Evolutionary conservation across 2,329 filamentous ascomycete species (phyloP), one percentile per base, ranked within the genome.

Genomic region (Alternaria viburni): DNA sequence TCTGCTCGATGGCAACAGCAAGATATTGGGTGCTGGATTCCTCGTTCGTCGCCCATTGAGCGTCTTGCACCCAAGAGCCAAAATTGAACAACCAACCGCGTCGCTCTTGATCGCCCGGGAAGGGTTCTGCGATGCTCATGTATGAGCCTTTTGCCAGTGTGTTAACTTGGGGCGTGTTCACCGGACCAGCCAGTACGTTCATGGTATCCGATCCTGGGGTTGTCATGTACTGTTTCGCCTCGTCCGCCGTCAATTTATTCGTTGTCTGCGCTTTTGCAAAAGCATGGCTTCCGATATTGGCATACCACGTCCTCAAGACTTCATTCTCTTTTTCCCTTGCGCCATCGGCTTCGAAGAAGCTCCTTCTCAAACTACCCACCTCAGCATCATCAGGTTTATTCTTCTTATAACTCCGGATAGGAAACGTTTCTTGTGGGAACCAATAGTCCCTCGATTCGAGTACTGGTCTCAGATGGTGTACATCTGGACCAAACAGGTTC

Each of bases 61-160:
- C 68, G 32, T 84, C 85, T 65, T 86, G 83, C 9, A 89, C 75
- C 54, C 82, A 85, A 1, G 81, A 80, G 5, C 87, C 87, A 19
- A 88, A 61, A 69, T 88, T 87, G 49, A 90, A 69, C 3, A 89
- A 71, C 85, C 87, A 90, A 4, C 82, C 83, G 43, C 70, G 71
- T 59, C 80, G 75, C 36, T 67, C 77, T 41, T 67, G 69, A 30
- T 67, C 68, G 10, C 72, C 59, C 15, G 71, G 66, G 12, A 76
- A 76, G 4, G 71, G 74, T 79, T 83, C 72, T 9, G 82, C 79
- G 17, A 87, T 78, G 46, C 84, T 77, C 54, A 87, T 57, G 21
- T 70, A 76, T 21, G 81, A 78, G 30, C 82, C 78, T 17, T 81
- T 77, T 3, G 70, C 76, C 25, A 89, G 59, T 1, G 77, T 69